Evolutionary conservation across 768 basidiomycete species (phyloP), one percentile per base, ranked within the genome.

Genomic region (Daedaleopsis nitida): DNA sequence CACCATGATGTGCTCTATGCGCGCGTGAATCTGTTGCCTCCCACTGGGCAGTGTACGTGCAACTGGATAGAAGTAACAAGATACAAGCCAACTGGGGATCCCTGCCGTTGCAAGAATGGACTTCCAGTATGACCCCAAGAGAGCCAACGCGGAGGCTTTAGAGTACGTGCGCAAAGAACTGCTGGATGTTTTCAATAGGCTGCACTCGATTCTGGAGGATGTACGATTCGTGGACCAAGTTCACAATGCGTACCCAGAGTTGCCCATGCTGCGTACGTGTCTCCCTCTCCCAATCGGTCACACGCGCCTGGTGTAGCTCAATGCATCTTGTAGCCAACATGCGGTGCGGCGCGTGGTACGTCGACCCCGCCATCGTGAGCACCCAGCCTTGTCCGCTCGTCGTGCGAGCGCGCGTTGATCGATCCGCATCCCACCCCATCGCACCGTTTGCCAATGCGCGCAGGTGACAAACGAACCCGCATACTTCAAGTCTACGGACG

Each of bases 311-410:
- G 4, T 39, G 27, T 38, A 16, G 21, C 7, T 32, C 3, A 32
- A 32, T 32, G 27, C 27, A 55, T 24, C 8, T 27, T 58, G 38
- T 69, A 91, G 94, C 96, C 3, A 98, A 98, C 72, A 82, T 95
- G 69, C 85, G 96, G 23, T 97, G 95, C 68, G 96, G 96, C 4
- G 89, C 89, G 8, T 98, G 96, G 96, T 98, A 97, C 72, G 85
- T 88, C 7, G 81, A 94, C 66, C 91, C 94, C 19, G 60, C 67
- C 8, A 81, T 87, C 58, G 87, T 86, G 69, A 68, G 81, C 32
- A 35, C 55, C 53, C 34, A 57, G 59, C 56, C 48, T 49, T 55
- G 32, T 45, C 27, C 7, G 27, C 7, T 32, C 27, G 27, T 32
- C 27, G 4, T 32, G 27, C 27, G 27, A 32, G 27, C 27, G 27